These are phyloP conservation scores for Aspergillus sp. DNA, from an alignment of 2,329 filamentous ascomycete species.

Conservation along the genomic window DNA sequence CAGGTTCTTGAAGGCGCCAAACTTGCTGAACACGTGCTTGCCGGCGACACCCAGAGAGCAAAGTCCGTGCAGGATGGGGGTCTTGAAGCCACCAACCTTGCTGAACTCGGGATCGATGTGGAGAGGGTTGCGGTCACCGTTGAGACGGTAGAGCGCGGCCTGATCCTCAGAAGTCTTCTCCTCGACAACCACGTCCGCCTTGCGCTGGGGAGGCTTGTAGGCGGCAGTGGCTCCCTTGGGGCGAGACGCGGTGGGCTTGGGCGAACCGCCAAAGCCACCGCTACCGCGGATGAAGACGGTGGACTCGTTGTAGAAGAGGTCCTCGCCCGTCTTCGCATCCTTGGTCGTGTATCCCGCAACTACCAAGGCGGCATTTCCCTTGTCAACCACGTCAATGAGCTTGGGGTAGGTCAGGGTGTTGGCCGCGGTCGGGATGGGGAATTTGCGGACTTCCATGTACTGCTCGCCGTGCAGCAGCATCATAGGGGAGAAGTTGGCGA, in stretches of 20 bases:
- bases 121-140: slow-evolving; percentile 92
- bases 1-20: slow-evolving; percentile 82
- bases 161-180: slow-evolving; percentile 86
- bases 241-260: slow-evolving; percentile 65
- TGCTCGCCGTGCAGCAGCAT: slow-evolving; percentile 99
- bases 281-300: slow-evolving; percentile 90
- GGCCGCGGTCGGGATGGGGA: slow-evolving; percentile 82
- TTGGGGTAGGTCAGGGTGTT: slow-evolving; percentile 73
- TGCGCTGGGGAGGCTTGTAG: slow-evolving; percentile 74
- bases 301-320: slow-evolving; percentile 94
- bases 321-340: slow-evolving; percentile 79
- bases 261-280: slow-evolving; percentile 83
- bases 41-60: slow-evolving; percentile 90
- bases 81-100: slow-evolving; percentile 92
- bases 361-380: slow-evolving; percentile 83
- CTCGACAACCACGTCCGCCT: slow-evolving; percentile 79
- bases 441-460: slow-evolving; percentile 91
- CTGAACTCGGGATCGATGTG: slow-evolving; percentile 94
- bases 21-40: slow-evolving; percentile 85
- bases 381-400: slow-evolving; percentile 93
- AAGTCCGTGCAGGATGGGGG: slow-evolving; percentile 92
- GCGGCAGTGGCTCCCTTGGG: slow-evolving; percentile 76
- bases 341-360: slow-evolving; percentile 79
- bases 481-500: slow-evolving; percentile 97
- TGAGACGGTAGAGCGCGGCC: slow-evolving; percentile 88